phyloP scores from a whole-genome alignment of 148 eudicot genomes.

The Rhododendron ferrugineum region DNA sequence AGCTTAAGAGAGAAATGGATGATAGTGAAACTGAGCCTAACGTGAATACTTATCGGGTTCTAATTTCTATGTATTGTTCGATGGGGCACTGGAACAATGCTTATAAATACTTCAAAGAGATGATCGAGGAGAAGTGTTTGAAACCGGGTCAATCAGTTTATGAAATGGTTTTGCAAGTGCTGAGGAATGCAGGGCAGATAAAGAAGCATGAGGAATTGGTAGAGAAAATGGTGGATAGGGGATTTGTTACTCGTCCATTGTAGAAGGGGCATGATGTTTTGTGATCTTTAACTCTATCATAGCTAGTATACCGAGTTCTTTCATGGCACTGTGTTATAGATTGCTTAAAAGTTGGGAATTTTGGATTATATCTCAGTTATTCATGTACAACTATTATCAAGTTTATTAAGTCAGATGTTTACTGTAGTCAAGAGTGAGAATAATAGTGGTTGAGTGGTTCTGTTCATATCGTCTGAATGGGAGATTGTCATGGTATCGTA shows the following conservation, averaged over 20 bases:
- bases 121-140: constrained; percentile 81
- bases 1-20: constrained; percentile 89
- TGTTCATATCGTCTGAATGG: neutral
- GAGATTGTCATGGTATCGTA: neutral
- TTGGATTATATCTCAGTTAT: neutral
- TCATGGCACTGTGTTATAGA: neutral
- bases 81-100: constrained; percentile 99
- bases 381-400: neutral
- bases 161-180: constrained; percentile 55
- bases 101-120: constrained; percentile 66
- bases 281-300: neutral
- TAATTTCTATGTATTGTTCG: constrained; percentile 62
- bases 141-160: constrained; percentile 49
- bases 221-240: constrained; percentile 77
- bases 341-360: neutral
- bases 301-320: no score
- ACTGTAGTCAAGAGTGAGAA: neutral
- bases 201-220: constrained; percentile 90
- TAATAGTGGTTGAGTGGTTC: neutral
- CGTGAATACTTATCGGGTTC: constrained; percentile 60
- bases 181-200: constrained; percentile 72
- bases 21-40: constrained; percentile 65
- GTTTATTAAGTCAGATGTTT: neutral
- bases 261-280: constrained; percentile 8
- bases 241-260: constrained; percentile 61